A percentile compares a stretch with the other conserved stretches of the same genome.
Conservation (phyloP, 2,329 filamentous ascomycete species). For the Trichoderma gracile region DNA sequence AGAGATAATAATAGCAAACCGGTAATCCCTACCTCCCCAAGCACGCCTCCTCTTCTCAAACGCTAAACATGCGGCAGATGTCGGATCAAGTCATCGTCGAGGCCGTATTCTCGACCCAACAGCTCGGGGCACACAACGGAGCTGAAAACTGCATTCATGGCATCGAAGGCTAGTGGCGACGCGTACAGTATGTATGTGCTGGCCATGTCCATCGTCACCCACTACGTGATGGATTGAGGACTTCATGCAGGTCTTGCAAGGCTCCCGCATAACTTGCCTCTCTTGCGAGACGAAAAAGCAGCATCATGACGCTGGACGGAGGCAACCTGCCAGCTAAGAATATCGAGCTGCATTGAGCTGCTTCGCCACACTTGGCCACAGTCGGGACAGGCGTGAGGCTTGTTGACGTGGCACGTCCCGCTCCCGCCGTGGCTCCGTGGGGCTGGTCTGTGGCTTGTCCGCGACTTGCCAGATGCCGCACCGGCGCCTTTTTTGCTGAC, state of each 20-base stretch:
- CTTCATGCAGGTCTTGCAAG: neutral
- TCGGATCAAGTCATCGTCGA: conserved; percentile 3
- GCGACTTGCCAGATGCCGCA: neutral
- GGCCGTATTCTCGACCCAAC: conserved; percentile 13
- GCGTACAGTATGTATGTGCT: conserved; percentile 1
- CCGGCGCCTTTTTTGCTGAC: conserved; percentile 4
- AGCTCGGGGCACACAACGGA: conserved; percentile 14
- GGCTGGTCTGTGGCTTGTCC: conserved; percentile 29
- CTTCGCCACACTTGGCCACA: conserved; percentile 28
- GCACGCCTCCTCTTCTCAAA: neutral
- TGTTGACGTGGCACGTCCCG: conserved; percentile 49
- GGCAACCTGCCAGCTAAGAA: conserved; percentile 25
- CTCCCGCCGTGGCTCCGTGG: conserved; percentile 30
- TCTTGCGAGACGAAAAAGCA: conserved; percentile 13
- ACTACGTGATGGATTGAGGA: neutral
- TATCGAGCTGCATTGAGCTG: conserved; percentile 12
- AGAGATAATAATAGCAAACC: conserved; percentile 19
- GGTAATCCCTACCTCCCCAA: neutral
- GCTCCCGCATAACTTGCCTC: conserved; percentile 28
- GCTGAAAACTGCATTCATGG: conserved; percentile 19
- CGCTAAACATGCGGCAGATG: conserved; percentile 19
- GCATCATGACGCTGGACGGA: conserved; percentile 18
- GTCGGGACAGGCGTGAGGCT: conserved; percentile 40
- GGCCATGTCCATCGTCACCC: conserved; percentile 23
- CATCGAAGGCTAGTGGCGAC: conserved; percentile 20